phyloP scores from a whole-genome alignment of 257 asterid genomes.

The Paulownia fortunei region DNA sequence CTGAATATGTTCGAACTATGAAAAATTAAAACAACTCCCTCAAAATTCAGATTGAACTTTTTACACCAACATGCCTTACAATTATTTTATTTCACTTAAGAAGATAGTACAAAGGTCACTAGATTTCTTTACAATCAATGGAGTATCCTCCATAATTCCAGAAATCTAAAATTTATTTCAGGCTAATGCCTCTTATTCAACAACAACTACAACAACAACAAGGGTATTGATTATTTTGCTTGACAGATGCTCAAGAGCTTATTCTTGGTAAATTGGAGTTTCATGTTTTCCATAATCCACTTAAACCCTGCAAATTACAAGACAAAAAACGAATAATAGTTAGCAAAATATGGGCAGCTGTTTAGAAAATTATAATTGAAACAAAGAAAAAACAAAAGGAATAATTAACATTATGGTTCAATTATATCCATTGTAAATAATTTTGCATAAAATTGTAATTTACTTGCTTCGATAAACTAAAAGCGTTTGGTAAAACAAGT shows the following conservation, averaged over 20 bases:
- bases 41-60: no score
- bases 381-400: not conserved
- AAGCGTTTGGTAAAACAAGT: no score
- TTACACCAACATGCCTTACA: not conserved
- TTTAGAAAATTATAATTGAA: no score
- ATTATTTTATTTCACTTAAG: not conserved
- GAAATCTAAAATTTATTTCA: no score
- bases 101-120: not conserved
- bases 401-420: not conserved
- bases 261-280: not conserved
- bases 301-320: slow-evolving; percentile 27
- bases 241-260: slow-evolving; percentile 13
- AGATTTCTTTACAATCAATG: no score
- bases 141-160: no score
- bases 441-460: no score
- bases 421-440: not conserved
- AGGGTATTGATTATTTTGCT: not conserved
- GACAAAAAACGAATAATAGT: not conserved
- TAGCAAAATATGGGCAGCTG: no score
- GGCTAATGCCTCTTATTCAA: no score
- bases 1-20: no score
- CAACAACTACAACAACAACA: not conserved
- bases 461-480: no score
- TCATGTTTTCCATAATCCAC: not conserved
- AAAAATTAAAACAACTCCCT: no score